phyloP scores from a whole-genome alignment of 352 stramenopile species.

The Pythium monospermum region DNA sequence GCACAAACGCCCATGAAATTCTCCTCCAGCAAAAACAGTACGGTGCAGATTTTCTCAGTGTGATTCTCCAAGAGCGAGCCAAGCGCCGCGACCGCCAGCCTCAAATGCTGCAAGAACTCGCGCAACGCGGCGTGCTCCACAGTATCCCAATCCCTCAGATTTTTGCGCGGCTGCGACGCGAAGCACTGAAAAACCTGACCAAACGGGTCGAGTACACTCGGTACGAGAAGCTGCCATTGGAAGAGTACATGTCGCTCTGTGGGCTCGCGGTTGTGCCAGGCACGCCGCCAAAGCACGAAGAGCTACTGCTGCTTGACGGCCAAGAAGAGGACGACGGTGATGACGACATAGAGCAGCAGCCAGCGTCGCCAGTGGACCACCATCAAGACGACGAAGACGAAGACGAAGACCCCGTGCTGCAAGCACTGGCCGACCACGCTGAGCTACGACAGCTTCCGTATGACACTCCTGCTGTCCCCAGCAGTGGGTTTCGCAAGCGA shows the following conservation, averaged over 20 bases:
- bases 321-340: constrained; percentile 4
- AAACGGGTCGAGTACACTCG: constrained; percentile 28
- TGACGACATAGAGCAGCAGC: too few relatives aligned
- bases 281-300: constrained; percentile 1
- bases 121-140: constrained; percentile 24
- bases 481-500: constrained; percentile 14
- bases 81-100: constrained; percentile 27
- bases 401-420: constrained; percentile 1
- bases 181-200: constrained; percentile 48
- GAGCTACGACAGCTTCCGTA: constrained; percentile 16
- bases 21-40: constrained; percentile 16
- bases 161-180: constrained; percentile 45
- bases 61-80: constrained; percentile 33
- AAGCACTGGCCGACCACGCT: constrained; percentile 11
- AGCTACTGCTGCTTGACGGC: constrained; percentile 8
- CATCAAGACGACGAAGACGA: constrained; percentile 6
- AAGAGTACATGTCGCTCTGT: constrained; percentile 67
- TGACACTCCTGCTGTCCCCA: constrained; percentile 11
- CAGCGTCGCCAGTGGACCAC: background rate
- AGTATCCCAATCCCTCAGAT: constrained; percentile 42
- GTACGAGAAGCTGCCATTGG: constrained; percentile 46
- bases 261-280: constrained; percentile 25
- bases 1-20: constrained; percentile 5
- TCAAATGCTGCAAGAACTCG: constrained; percentile 26
- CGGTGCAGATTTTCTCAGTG: constrained; percentile 28